Evolutionary conservation across 108 stramenopile species (phyloP).

Genomic region (Hondaea fermentalgiana): DNA sequence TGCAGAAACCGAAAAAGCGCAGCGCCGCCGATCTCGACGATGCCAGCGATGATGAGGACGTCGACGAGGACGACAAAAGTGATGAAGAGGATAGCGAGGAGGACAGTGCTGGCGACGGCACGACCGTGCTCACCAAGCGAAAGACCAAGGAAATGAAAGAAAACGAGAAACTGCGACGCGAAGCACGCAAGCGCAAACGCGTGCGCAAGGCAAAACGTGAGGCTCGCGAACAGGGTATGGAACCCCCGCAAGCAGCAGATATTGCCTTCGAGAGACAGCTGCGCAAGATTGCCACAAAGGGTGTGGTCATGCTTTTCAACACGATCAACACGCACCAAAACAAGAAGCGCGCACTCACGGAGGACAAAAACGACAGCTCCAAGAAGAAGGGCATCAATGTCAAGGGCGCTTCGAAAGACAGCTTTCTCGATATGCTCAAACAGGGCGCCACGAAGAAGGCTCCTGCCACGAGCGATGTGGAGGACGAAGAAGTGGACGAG

Average conservation of each 20-base stretch:
- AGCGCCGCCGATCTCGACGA: background rate
- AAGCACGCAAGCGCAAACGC: background rate
- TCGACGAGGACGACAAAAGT: background rate
- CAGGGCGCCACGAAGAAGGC: background rate
- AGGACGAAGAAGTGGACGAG: background rate
- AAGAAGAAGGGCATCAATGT: background rate
- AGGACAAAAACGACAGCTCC: background rate
- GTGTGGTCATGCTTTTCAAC: conserved; percentile 79
- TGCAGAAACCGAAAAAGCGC: background rate
- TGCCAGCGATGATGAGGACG: background rate
- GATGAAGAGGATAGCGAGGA: background rate
- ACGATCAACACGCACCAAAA: conserved; percentile 69
- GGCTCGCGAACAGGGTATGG: background rate
- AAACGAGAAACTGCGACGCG: background rate
- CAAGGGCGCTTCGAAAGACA: background rate
- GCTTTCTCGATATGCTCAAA: background rate
- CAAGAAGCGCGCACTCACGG: background rate
- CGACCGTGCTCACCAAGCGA: conserved; percentile 4
- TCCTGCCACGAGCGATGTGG: background rate
- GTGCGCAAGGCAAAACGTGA: background rate
- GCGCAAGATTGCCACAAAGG: conserved; percentile 71
- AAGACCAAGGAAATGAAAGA: conserved; percentile 18
- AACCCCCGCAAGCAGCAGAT: conserved; percentile 28
- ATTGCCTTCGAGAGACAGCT: conserved; percentile 67
- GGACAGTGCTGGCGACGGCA: background rate